Base-by-base conservation (phyloP, 2,329 filamentous ascomycete species). In the Fonsecaea erecta region DNA sequence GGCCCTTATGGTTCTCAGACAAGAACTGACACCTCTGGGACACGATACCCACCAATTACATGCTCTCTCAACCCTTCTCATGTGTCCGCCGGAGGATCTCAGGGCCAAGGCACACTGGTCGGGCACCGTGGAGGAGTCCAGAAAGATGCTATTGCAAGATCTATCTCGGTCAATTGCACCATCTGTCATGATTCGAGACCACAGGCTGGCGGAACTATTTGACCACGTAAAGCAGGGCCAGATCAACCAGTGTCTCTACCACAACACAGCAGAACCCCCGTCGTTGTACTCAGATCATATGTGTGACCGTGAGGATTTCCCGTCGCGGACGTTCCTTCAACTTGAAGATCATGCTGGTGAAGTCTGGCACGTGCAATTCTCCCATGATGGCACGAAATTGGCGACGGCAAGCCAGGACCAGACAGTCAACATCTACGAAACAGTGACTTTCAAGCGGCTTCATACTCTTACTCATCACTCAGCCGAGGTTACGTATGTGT, bases 181-280 rank as follows among this genome's bases (percentile, higher is more conserved):
- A 0, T 95, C 93, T 3, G 91, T 97, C 52, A 98, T 99, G 93
- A 90, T 99, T 61, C 95, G 95, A 1, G 92, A 97, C 74, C 91
- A 95, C 76, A 89, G 95, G 6, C 82, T 99, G 52, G 92, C 92
- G 1, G 85, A 88, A 35, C 82, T 99, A 16, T 81, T 99, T 59
- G 85, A 93, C 63, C 88, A 96, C 70, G 88, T 97, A 40, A 97
- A 97, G 75, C 85, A 89, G 67, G 87, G 84, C 68, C 94, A 97
- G 79, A 91, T 97, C 64, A 86, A 88, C 58, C 86, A 86, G 32
- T 99, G 95, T 75, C 80, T 93, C 43, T 98, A 93, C 77, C 95
- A 99, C 79, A 97, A 96, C 60, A 92, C 88, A 2, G 84, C 88
- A 1, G 79, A 83, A 2, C 86, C 91, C 1, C 93, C 93, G 1